phyloP scores from a whole-genome alignment of 2,329 filamentous ascomycete species.

The Aspergillus ibericus region DNA sequence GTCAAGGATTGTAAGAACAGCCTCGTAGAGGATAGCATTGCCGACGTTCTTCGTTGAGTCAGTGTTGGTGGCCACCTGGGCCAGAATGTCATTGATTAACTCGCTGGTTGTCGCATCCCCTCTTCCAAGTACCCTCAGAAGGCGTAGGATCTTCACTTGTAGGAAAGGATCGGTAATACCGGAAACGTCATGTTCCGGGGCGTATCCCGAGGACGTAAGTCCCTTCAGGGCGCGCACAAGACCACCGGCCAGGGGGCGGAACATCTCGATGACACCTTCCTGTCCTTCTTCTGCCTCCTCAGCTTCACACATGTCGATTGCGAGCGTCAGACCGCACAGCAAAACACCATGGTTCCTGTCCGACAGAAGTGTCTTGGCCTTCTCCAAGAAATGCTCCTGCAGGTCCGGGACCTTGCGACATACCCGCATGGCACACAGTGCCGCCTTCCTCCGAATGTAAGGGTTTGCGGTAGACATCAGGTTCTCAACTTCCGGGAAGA shows the following conservation, averaged over 20 bases:
- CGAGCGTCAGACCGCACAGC: slow-evolving; percentile 85
- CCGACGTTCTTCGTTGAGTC: slow-evolving; percentile 98
- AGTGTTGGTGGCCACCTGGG: slow-evolving; percentile 96
- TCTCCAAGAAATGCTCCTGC: slow-evolving; percentile 95
- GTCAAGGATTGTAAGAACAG: slow-evolving; percentile 93
- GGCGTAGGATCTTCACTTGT: slow-evolving; percentile 89
- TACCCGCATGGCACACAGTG: slow-evolving; percentile 98
- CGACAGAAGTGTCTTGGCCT: slow-evolving; percentile 80
- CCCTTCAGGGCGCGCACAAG: slow-evolving; percentile 90
- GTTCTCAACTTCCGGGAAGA: slow-evolving; percentile 93
- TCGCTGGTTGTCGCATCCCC: slow-evolving; percentile 88
- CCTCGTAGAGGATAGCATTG: slow-evolving; percentile 96
- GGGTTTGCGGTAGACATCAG: slow-evolving; percentile 91
- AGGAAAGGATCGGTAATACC: slow-evolving; percentile 97
- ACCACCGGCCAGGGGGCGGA: slow-evolving; percentile 78
- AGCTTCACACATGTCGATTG: slow-evolving; percentile 88
- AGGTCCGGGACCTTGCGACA: slow-evolving; percentile 96
- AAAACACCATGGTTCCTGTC: slow-evolving; percentile 96
- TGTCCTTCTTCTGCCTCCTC: slow-evolving; percentile 92
- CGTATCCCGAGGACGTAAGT: slow-evolving; percentile 91
- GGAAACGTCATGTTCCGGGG: slow-evolving; percentile 96
- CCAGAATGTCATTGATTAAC: slow-evolving; percentile 97
- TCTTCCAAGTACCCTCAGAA: slow-evolving; percentile 81
- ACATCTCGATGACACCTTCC: slow-evolving; percentile 85
- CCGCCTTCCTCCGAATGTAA: slow-evolving; percentile 96